Percentiles rank a stretch among this genome's conserved stretches.
Evolutionary conservation across 495 filamentous ascomycete genomes (phyloP).

Genomic region (Lophium mytilinum): DNA sequence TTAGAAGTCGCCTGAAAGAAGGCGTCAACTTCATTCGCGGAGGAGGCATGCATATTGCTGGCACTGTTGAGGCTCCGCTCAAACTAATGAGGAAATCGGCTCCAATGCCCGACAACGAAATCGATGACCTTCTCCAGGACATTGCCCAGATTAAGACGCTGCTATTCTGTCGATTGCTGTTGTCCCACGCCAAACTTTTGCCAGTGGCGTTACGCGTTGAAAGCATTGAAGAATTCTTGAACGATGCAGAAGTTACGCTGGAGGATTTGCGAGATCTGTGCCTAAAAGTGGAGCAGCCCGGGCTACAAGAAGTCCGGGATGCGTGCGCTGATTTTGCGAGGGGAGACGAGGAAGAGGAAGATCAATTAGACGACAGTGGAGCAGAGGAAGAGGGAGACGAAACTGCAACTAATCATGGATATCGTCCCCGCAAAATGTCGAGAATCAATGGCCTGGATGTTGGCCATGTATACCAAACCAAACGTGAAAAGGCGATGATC

Average conservation of each 20-base stretch:
- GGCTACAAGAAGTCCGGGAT: constrained; percentile 42
- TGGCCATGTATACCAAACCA: constrained; percentile 19
- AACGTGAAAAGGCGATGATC: constrained; percentile 18
- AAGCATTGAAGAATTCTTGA: constrained; percentile 43
- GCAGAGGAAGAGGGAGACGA: background rate
- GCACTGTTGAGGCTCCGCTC: constrained; percentile 35
- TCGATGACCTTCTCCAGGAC: constrained; percentile 37
- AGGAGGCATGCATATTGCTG: constrained; percentile 33
- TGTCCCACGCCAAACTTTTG: constrained; percentile 42
- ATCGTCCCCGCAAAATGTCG: no score
- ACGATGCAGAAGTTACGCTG: constrained; percentile 35
- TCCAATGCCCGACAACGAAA: constrained; percentile 40
- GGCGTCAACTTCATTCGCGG: constrained; percentile 32
- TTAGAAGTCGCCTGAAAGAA: constrained; percentile 28
- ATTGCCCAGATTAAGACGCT: constrained; percentile 44
- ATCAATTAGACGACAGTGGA: constrained; percentile 14
- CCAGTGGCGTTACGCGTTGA: constrained; percentile 37
- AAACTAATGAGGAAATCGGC: constrained; percentile 27
- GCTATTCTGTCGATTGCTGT: constrained; percentile 44
- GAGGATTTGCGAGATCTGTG: constrained; percentile 43
- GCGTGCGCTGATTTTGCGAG: constrained; percentile 45
- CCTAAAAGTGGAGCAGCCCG: constrained; percentile 40
- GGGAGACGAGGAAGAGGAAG: constrained; percentile 22
- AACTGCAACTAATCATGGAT: no score
- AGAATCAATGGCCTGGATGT: no score